Evolutionary conservation across 2,329 filamentous ascomycete genomes (phyloP).

Genomic region (Colletotrichum incanum): DNA sequence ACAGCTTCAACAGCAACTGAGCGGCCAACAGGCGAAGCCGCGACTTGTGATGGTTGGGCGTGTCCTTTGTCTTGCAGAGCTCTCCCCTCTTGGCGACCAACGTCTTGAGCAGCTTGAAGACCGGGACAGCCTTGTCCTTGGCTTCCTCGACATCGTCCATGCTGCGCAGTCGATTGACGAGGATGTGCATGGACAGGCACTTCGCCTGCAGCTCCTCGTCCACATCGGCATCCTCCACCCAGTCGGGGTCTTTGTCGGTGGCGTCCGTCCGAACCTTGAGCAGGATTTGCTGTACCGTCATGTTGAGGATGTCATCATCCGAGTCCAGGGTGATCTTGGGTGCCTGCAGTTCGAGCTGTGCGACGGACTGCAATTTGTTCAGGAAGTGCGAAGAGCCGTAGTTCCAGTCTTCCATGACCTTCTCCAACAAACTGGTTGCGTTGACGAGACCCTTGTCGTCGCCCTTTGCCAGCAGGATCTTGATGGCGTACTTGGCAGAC

Average conservation of each 20-base stretch:
- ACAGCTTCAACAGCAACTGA: slow-evolving; percentile 87
- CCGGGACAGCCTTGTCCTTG: slow-evolving; percentile 74
- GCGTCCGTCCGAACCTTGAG: slow-evolving; percentile 78
- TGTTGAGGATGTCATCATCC: slow-evolving; percentile 83
- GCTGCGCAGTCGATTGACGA: slow-evolving; percentile 87
- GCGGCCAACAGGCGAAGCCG: slow-evolving; percentile 88
- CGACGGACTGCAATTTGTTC: slow-evolving; percentile 79
- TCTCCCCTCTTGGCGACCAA: slow-evolving; percentile 85
- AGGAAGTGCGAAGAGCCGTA: slow-evolving; percentile 84
- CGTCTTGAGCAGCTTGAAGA: slow-evolving; percentile 85
- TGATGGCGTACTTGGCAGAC: slow-evolving; percentile 94
- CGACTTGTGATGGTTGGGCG: slow-evolving; percentile 83
- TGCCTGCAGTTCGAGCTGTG: slow-evolving; percentile 83
- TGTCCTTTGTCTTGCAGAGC: slow-evolving; percentile 81
- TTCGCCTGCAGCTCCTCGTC: slow-evolving; percentile 90
- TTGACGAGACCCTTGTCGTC: slow-evolving; percentile 85
- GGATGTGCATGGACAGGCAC: slow-evolving; percentile 84
- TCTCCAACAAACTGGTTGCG: slow-evolving; percentile 85
- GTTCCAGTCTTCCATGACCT: slow-evolving; percentile 80
- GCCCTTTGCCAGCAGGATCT: slow-evolving; percentile 84
- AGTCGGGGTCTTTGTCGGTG: slow-evolving; percentile 70
- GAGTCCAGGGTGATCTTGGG: slow-evolving; percentile 81
- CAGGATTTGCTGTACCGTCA: slow-evolving; percentile 83
- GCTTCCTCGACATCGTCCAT: slow-evolving; percentile 67
- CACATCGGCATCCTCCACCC: slow-evolving; percentile 77